Conservation (phyloP, 2,329 filamentous ascomycete genomes). For the Beauveria australis region DNA sequence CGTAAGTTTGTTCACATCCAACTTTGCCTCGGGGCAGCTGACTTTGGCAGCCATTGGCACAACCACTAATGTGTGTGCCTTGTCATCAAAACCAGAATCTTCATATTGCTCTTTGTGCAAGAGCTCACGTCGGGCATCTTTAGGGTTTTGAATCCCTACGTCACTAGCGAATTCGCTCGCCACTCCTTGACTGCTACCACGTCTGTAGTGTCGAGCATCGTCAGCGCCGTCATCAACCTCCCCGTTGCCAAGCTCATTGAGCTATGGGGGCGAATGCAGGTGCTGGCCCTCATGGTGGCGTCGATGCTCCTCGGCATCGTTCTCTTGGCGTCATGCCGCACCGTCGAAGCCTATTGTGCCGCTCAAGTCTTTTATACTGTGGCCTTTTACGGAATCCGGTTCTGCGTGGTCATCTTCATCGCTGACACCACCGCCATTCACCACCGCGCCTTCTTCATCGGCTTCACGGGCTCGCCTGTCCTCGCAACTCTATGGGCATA, state of each 20-base stretch:
- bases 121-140: constrained; percentile 30
- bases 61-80: background rate
- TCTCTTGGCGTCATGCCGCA: constrained; percentile 57
- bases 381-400: constrained; percentile 36
- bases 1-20: background rate
- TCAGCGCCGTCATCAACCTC: constrained; percentile 53
- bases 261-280: constrained; percentile 58
- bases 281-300: constrained; percentile 45
- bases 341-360: constrained; percentile 53
- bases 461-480: constrained; percentile 58
- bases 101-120: constrained; percentile 31
- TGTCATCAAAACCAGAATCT: constrained; percentile 22
- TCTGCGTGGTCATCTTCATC: constrained; percentile 48
- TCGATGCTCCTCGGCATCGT: constrained; percentile 45
- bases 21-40: background rate
- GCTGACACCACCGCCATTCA: constrained; percentile 58
- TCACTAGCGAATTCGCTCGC: constrained; percentile 39
- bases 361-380: constrained; percentile 59
- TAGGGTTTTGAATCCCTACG: constrained; percentile 35
- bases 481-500: constrained; percentile 57
- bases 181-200: constrained; percentile 48
- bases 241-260: constrained; percentile 60
- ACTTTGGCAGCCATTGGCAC: background rate
- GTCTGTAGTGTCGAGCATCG: constrained; percentile 44
- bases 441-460: constrained; percentile 57